Base-by-base conservation (phyloP, 371 early-diverging fungal species). In the Lichtheimia hyalospora region DNA sequence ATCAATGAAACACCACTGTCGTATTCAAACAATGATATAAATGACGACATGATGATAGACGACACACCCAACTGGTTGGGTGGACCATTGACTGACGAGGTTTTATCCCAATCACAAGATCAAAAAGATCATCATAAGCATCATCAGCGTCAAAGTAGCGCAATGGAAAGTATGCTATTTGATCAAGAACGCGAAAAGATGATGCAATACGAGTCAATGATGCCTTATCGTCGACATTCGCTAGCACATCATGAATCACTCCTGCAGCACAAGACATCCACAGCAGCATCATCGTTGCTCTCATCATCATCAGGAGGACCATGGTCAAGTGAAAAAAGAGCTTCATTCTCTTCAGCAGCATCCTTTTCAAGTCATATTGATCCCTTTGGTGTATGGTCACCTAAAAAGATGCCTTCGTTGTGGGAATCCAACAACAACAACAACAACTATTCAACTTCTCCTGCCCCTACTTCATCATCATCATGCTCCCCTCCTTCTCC, bases 191-290 rank as follows among this genome's bases (percentile, higher is more conserved):
- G 43, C 23, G 13, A 61, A 6, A 40, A 52, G 27, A 57, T 52
- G 21, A 34, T 51, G 3, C 44, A 56, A 21, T n/a, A 40, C 15
- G 27, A 53, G 12, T 52, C 54, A 24, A 48, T 53, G 18, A 58
- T 66, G 18, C 65, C 69, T 50, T 69, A 64, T 53, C 64, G 66
- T 21, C 54, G 64, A 25, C 69, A 69, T 44, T 69, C 62, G 28
- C 49, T 64, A 5, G 68, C 68, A 12, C 63, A 68, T 23, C 59
- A 68, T 27, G n/a, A 52, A 21, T 40, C 54, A 13, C 54, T 62
- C 44, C 70, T 57, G 25, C 56, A 44, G 16, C 56, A 43, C 5
- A 41, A 55, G 42, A 16, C 56, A 8, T 34, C 27, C 7, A 27
- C 27, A 27, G 27, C 27, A 27, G 7, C 34, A 34, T 34, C 34